These are phyloP conservation scores for Xylariaceae sp. DNA, from an alignment of 2,329 filamentous ascomycete genomes.

Conservation along the genomic window DNA sequence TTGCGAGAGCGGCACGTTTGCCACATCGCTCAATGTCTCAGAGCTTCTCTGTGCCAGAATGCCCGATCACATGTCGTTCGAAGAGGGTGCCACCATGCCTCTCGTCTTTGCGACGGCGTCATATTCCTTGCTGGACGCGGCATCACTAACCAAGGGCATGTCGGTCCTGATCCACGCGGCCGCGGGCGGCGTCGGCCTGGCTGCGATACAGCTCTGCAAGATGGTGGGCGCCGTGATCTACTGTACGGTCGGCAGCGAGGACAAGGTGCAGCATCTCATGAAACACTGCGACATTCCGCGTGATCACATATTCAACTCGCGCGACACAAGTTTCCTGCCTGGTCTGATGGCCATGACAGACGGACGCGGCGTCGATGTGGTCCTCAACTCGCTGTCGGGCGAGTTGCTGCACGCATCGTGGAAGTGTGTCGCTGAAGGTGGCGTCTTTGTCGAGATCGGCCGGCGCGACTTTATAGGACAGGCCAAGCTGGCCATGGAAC, in stretches of 20 bases:
- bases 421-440: not conserved
- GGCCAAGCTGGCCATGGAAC: not conserved
- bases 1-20: not conserved
- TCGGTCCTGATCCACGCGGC: slow-evolving; percentile 1
- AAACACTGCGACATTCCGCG: not conserved
- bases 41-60: slow-evolving; percentile 3
- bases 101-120: not conserved
- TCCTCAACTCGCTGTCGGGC: slow-evolving; percentile 1
- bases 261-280: not conserved
- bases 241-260: slow-evolving; percentile 1
- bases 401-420: not conserved
- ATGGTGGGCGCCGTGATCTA: not conserved
- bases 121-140: not conserved
- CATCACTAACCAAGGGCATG: not conserved
- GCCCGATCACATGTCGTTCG: not conserved
- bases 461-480: slow-evolving; percentile 7
- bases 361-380: not conserved
- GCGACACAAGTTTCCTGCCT: not conserved
- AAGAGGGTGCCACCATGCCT: not conserved
- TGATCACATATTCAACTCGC: not conserved
- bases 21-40: not conserved
- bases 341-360: not conserved
- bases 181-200: slow-evolving; percentile 1
- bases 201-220: not conserved
- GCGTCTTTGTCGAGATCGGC: slow-evolving; percentile 1